Conservation (phyloP, 2,329 filamentous ascomycete genomes). For the Fusarium chuoi region DNA sequence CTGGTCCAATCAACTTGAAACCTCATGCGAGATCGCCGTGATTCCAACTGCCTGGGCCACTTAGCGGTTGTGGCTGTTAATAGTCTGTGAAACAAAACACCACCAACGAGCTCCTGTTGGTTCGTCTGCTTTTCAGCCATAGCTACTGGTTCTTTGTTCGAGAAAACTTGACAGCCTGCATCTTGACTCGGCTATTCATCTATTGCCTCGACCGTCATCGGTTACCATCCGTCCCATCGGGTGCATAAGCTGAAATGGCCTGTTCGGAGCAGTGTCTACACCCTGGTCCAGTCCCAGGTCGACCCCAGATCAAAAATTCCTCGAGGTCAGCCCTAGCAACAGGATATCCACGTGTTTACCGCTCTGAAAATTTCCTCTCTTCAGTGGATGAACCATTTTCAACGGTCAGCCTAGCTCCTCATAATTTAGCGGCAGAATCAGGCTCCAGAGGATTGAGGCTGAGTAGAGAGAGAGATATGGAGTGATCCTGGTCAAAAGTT, state of each 20-base stretch:
- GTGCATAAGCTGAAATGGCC: background rate
- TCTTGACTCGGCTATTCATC: background rate
- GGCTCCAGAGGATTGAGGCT: constrained; percentile 24
- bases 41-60: constrained; percentile 1
- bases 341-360: constrained; percentile 18
- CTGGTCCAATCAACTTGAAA: background rate
- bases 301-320: constrained; percentile 6
- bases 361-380: background rate
- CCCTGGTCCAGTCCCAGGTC: constrained; percentile 4
- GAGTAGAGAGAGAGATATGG: constrained; percentile 17
- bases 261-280: constrained; percentile 1
- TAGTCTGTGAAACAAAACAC: constrained; percentile 7
- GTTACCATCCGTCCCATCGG: background rate
- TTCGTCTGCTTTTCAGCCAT: constrained; percentile 15
- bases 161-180: background rate
- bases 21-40: constrained; percentile 17
- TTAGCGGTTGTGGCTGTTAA: constrained; percentile 10
- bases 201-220: background rate
- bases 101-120: constrained; percentile 20
- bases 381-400: background rate
- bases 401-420: background rate
- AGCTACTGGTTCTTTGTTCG: constrained; percentile 7
- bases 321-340: constrained; percentile 28
- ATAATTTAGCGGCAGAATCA: constrained; percentile 3
- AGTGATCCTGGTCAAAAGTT: constrained; percentile 5